phyloP scores from a whole-genome alignment of 768 basidiomycete genomes.

The Naematelia aurantialba region DNA sequence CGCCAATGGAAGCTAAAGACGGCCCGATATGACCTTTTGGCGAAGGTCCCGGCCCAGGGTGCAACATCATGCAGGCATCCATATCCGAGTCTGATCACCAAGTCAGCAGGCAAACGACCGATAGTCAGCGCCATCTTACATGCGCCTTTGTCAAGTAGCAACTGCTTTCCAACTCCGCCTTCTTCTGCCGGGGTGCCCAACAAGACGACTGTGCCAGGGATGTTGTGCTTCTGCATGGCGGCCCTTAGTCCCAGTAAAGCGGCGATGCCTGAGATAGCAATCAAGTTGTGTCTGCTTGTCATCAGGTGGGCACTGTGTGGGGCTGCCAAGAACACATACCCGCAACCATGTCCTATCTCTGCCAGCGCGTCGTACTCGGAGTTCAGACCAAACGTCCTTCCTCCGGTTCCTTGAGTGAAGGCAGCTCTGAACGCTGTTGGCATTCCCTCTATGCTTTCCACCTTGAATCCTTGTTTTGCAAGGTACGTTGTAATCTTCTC shows the following conservation, averaged over 20 bases:
- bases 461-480: constrained; percentile 14
- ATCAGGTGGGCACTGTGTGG: neutral
- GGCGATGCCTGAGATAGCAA: constrained; percentile 32
- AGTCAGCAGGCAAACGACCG: neutral
- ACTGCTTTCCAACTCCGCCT: constrained; percentile 36
- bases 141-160: constrained; percentile 27
- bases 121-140: no score
- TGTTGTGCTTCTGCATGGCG: constrained; percentile 26
- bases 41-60: constrained; percentile 13
- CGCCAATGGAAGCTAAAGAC: constrained; percentile 10
- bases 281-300: constrained; percentile 29
- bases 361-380: constrained; percentile 37
- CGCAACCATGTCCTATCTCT: constrained; percentile 28
- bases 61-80: constrained; percentile 38
- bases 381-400: constrained; percentile 24
- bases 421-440: constrained; percentile 33
- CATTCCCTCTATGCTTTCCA: constrained; percentile 2
- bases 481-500: constrained; percentile 14
- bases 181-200: constrained; percentile 41
- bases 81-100: constrained; percentile 22
- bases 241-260: constrained; percentile 24
- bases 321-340: constrained; percentile 4
- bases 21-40: constrained; percentile 10
- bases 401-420: constrained; percentile 21
- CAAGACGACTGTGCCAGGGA: constrained; percentile 29